Evolutionary conservation across 306 rosid genomes (phyloP), one percentile per base, ranked within the genome.

Genomic region (Vigna reflexopilosa): DNA sequence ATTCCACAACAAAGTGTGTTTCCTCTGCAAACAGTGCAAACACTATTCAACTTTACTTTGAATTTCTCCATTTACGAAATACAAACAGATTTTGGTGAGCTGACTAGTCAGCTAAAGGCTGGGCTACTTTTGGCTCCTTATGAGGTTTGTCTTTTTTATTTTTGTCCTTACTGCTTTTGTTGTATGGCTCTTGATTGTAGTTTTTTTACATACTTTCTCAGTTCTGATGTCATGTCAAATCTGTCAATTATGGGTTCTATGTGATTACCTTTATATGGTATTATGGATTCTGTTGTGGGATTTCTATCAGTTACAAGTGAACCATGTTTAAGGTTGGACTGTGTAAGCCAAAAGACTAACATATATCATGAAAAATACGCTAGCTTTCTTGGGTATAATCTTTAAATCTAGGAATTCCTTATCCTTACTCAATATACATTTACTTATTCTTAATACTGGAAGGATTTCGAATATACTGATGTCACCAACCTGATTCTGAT

Each of bases 1-100:
- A 76, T 82, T 80, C 97, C 92, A 24, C 66, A 63, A 28, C 94
- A 91, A 85, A 82, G 32, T 20, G 92, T 77, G 8, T 91, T 91
- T 83, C 94, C 84, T 80, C 84, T 91, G 84, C 97, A 89, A 87
- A 83, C 71, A 66, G 87, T 77, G 70, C 91, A 89, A 82, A 47
- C 82, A 51, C 70, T 22, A 55, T 91, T 89, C 87, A 89, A 86
- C 84, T 91, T 91, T 75, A 89, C 94, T 57, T 80, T 91, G 81
- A 89, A 88, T 84, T 89, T 82, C 86, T 88, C 97, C 56, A 89
- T 91, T 66, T 64, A 86, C 63, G 79, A 91, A 83, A 78, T 91
- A 72, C 92, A 88, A 85, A 38, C 15, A 65, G 84, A 86, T 83
- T 91, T 91, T 71, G 61, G 74, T 64, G 89, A 85, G 73, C 75